These are phyloP conservation scores for Petasospora fabianii DNA, from an alignment of 1,139 yeast genomes.

Conservation along the genomic window DNA sequence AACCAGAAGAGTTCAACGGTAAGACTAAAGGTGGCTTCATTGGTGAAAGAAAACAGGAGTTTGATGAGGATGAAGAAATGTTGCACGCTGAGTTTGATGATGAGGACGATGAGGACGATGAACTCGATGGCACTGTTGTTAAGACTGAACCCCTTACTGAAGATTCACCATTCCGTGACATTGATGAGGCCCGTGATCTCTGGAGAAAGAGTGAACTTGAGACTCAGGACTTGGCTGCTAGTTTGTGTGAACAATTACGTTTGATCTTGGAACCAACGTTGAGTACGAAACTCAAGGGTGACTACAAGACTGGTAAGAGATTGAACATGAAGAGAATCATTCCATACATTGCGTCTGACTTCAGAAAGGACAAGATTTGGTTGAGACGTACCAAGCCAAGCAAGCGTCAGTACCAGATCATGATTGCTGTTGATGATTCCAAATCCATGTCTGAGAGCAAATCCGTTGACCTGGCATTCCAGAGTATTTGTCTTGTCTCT, in stretches of 20 bases:
- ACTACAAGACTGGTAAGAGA: constrained; percentile 95
- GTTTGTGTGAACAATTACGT: constrained; percentile 88
- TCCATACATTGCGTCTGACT: constrained; percentile 96
- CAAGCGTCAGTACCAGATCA: constrained; percentile 93
- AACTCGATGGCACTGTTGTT: constrained; percentile 10
- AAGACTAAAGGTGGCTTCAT: constrained; percentile 50
- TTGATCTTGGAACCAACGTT: constrained; percentile 92
- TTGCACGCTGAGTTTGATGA: constrained; percentile 34
- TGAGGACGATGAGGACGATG: constrained; percentile 29
- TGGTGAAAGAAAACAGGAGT: constrained; percentile 42
- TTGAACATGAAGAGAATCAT: constrained; percentile 96
- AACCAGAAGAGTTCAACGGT: constrained; percentile 47
- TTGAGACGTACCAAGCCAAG: constrained; percentile 95
- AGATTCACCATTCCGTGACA: constrained; percentile 38
- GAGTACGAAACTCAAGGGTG: constrained; percentile 92
- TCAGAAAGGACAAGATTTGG: constrained; percentile 98
- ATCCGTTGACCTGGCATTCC: constrained; percentile 87
- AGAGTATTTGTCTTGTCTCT: constrained; percentile 89
- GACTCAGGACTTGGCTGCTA: constrained; percentile 83
- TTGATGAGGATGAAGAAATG: constrained; percentile 31
- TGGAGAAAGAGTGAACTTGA: constrained; percentile 84
- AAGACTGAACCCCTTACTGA: constrained; percentile 32
- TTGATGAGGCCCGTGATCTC: constrained; percentile 67
- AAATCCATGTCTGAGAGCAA: constrained; percentile 95
- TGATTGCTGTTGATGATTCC: constrained; percentile 97